phyloP scores from a whole-genome alignment of 345 rosid genomes.

The Eucalyptus grandis region DNA sequence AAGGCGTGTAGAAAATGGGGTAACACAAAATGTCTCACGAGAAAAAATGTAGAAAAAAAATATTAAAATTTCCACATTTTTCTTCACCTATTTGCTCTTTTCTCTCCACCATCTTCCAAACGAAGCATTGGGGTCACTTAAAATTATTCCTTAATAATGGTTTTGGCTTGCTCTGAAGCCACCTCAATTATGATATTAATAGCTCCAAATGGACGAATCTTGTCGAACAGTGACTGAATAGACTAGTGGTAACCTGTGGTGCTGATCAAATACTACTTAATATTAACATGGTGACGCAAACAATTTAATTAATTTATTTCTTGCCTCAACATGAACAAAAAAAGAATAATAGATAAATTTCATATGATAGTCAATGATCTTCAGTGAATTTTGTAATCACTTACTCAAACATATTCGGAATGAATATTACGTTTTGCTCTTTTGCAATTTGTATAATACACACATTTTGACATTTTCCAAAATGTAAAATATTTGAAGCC shows the following conservation, averaged over 20 bases:
- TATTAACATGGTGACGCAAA: background rate
- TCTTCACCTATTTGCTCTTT: background rate
- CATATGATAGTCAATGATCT: accelerated
- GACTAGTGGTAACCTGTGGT: background rate
- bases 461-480: background rate
- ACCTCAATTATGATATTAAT: background rate
- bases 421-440: background rate
- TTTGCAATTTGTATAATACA: background rate
- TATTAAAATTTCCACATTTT: background rate
- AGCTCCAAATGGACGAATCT: background rate
- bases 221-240: background rate
- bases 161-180: background rate
- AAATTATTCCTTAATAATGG: background rate
- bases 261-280: background rate
- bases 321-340: background rate
- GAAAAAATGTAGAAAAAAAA: background rate
- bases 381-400: background rate
- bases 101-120: background rate
- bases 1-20: background rate
- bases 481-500: background rate
- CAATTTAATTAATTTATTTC: background rate
- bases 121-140: background rate
- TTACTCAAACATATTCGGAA: background rate
- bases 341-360: background rate
- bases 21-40: background rate